These are phyloP conservation scores for Claviceps sp. DNA, from an alignment of 2,329 filamentous ascomycete genomes.

Conservation along the genomic window DNA sequence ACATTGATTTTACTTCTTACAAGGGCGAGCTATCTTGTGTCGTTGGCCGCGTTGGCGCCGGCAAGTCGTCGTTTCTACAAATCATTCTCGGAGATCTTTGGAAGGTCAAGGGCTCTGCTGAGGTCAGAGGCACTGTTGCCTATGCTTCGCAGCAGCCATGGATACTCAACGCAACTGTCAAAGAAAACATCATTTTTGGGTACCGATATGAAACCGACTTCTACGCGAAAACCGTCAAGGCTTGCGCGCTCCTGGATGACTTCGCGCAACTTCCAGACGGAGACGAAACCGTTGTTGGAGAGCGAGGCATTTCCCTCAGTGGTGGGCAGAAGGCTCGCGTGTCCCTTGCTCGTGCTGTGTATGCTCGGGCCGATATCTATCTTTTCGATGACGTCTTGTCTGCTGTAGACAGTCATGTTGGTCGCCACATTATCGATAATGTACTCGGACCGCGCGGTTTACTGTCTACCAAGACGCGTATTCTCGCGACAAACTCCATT, in stretches of 20 bases:
- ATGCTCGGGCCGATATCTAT: conserved; percentile 92
- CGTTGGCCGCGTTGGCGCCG: conserved; percentile 85
- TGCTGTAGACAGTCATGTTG: conserved; percentile 96
- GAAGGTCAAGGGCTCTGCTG: conserved; percentile 74
- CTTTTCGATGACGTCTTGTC: conserved; percentile 88
- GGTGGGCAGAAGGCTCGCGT: conserved; percentile 93
- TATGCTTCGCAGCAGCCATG: conserved; percentile 90
- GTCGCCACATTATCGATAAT: conserved; percentile 85
- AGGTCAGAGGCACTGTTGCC: conserved; percentile 68
- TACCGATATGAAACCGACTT: conserved; percentile 88
- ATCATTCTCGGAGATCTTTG: conserved; percentile 81
- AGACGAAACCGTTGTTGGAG: conserved; percentile 91
- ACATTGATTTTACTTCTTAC: conserved; percentile 77
- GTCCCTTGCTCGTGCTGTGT: conserved; percentile 84
- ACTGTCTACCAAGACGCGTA: conserved; percentile 72
- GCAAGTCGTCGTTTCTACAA: conserved; percentile 87
- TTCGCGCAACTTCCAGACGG: conserved; percentile 88
- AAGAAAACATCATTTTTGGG: conserved; percentile 94
- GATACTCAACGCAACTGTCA: conserved; percentile 96
- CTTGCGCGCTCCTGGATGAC: conserved; percentile 82
- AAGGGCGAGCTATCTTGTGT: conserved; percentile 91
- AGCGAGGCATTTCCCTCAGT: conserved; percentile 89
- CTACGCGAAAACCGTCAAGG: conserved; percentile 84
- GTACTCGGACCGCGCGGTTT: conserved; percentile 79
- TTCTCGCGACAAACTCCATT: conserved; percentile 91